Evolutionary conservation across 805 yeast genomes (phyloP).

Genomic region (Zygosaccharomyces lentus): DNA sequence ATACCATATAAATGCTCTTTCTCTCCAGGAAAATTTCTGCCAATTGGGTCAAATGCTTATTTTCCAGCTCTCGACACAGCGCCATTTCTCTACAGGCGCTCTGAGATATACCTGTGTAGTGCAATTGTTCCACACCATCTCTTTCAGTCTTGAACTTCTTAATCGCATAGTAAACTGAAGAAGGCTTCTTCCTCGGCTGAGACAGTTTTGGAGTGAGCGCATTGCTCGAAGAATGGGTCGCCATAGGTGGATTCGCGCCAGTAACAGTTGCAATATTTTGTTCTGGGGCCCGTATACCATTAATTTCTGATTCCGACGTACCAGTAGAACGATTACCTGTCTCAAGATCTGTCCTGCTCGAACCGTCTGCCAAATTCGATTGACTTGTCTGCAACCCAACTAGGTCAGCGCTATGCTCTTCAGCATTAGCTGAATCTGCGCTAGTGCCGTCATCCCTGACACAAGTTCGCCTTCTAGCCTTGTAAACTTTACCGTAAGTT

Average conservation of each 20-base stretch:
- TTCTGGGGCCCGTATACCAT: conserved; percentile 5
- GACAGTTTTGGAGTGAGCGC: neutral
- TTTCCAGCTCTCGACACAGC: conserved; percentile 78
- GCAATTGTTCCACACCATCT: conserved; percentile 76
- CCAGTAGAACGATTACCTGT: neutral
- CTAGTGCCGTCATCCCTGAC: conserved; percentile 1
- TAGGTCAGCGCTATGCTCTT: neutral
- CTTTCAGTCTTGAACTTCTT: conserved; percentile 94
- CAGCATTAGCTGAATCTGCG: conserved; percentile 5
- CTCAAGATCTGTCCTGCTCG: neutral
- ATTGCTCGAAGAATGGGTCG: neutral
- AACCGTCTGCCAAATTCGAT: conserved; percentile 1
- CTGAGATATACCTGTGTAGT: conserved; percentile 93
- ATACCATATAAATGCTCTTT: conserved; percentile 88
- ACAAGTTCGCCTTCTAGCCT: conserved; percentile 53
- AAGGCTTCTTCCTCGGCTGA: conserved; percentile 9
- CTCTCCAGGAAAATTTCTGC: conserved; percentile 82
- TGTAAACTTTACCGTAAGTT: conserved; percentile 95
- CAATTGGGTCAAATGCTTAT: conserved; percentile 73
- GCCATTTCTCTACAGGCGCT: conserved; percentile 97
- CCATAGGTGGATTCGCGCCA: neutral
- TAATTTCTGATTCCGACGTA: conserved; percentile 1
- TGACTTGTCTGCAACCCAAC: conserved; percentile 2
- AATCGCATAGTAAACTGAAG: conserved; percentile 61
- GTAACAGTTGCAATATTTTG: neutral